Base-by-base conservation (phyloP, 805 yeast genomes). In the Cyberlindnera mrakii region DNA sequence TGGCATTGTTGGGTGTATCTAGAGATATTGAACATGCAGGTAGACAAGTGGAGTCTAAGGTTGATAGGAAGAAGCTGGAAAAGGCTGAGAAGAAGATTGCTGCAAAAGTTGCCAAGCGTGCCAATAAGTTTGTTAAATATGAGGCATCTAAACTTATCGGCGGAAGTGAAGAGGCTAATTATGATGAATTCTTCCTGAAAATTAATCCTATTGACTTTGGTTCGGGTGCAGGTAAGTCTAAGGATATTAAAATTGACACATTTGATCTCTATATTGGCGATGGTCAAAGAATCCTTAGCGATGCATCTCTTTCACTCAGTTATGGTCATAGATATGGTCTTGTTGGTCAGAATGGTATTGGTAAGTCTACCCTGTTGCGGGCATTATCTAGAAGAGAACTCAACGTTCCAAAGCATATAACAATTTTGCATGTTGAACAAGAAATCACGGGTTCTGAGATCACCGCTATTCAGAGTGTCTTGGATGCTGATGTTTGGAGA, bases 401-500 rank as follows among this genome's bases (percentile, higher is more conserved):
- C 54, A 80, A 88, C 45, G 84, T 93, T 54, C 98, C 99, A 13
- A 89, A 86, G 55, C 98, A 93, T 63, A 91, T 93, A 50, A 86
- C 98, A 2, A 86, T 93, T 64, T 72, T 93, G 54, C 96, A 93
- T 58, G 99, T 93, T 44, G 99, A 93, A 64, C 99, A 93, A 75
- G 99, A 93, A 71, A 78, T 93, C 39, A 75, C 79, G 53, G 99
- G 99, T 58, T 97, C 91, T 58, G 97, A 90, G 40, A 84, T 87
- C 2, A 64, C 80, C 9, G 99, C 97, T 1, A 63, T 93, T 42
- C 96, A 91, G 64, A 84, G 96, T 49, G 99, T 93, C n/a, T 71
- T 93, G 51, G 99, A 93, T 67, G 99, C 99, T 1, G 99, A 93
- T 68, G 99, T 93, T 34, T 93, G 99, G 99, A 77, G 99, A 64